These are phyloP conservation scores for Aspergillus carbonarius DNA, from an alignment of 2,329 filamentous ascomycete species.

Conservation along the genomic window DNA sequence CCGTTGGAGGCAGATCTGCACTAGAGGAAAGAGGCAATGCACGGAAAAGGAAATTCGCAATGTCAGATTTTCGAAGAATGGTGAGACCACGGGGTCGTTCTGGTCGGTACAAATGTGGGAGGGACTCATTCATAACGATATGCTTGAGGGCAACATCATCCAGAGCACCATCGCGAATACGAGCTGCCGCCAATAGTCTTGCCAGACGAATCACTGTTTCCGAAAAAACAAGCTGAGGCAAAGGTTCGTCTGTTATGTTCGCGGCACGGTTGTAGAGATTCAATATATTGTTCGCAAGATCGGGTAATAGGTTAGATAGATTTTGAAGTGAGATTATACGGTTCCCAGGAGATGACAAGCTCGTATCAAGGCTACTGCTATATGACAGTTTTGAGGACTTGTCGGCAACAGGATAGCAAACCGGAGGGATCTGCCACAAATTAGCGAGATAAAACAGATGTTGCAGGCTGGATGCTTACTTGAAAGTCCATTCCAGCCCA, in stretches of 20 bases:
- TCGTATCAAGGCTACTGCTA: conserved; percentile 40
- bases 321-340: conserved; percentile 48
- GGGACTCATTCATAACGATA: conserved; percentile 56
- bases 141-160: conserved; percentile 56
- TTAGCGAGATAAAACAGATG: conserved; percentile 10
- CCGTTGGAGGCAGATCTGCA: conserved; percentile 67
- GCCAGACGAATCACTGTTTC: conserved; percentile 58
- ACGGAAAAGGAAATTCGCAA: conserved; percentile 64
- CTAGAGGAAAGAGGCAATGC: conserved; percentile 65
- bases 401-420: conserved; percentile 53
- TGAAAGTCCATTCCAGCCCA: conserved; percentile 81
- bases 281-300: conserved; percentile 57
- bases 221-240: conserved; percentile 55
- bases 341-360: conserved; percentile 49
- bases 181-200: conserved; percentile 53
- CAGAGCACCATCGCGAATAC: conserved; percentile 51
- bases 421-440: conserved; percentile 50
- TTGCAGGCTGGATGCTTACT: conserved; percentile 23
- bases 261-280: conserved; percentile 55
- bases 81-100: conserved; percentile 37
- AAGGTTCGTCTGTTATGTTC: conserved; percentile 53
- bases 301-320: conserved; percentile 55
- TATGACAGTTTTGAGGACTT: conserved; percentile 48
- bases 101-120: conserved; percentile 34
- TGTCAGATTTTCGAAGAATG: conserved; percentile 60